Percentiles rank a stretch among this genome's conserved stretches.
These are phyloP conservation scores for Westerdykella aurantiaca DNA, from an alignment of 2,329 filamentous ascomycete genomes.

Conservation along the genomic window DNA sequence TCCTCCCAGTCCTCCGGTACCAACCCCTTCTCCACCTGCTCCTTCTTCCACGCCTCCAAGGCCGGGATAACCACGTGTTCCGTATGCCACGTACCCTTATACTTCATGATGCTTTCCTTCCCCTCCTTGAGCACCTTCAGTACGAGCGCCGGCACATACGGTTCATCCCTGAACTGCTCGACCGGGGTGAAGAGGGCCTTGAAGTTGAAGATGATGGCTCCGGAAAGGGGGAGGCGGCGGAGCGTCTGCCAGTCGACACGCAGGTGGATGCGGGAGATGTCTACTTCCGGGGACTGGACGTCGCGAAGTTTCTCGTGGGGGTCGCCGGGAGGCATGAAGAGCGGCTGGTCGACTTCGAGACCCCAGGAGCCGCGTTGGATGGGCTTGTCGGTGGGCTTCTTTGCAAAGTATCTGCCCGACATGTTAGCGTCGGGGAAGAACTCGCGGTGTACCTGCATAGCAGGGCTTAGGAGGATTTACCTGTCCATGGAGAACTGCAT, in stretches of 20 bases:
- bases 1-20: constrained; percentile 60
- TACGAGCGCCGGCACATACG: constrained; percentile 64
- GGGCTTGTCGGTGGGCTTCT: constrained; percentile 65
- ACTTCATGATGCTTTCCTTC: constrained; percentile 66
- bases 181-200: constrained; percentile 78
- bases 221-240: constrained; percentile 69
- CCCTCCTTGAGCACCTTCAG: constrained; percentile 65
- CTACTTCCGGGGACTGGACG: constrained; percentile 53
- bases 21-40: constrained; percentile 60
- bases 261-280: constrained; percentile 57
- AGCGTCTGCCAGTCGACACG: constrained; percentile 88
- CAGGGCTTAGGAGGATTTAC: constrained; percentile 39
- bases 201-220: constrained; percentile 78
- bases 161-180: constrained; percentile 62
- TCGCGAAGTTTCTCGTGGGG: constrained; percentile 57
- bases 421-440: neutral
- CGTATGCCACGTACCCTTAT: constrained; percentile 77
- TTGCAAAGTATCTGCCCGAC: constrained; percentile 66
- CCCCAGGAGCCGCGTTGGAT: constrained; percentile 85
- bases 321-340: constrained; percentile 68
- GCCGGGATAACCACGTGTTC: constrained; percentile 65
- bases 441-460: constrained; percentile 1
- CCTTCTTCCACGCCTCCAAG: constrained; percentile 57
- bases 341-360: constrained; percentile 66
- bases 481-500: constrained; percentile 85